These are phyloP conservation scores for Rutstroemia sp. DNA, from an alignment of 2,329 filamentous ascomycete genomes.

Conservation along the genomic window DNA sequence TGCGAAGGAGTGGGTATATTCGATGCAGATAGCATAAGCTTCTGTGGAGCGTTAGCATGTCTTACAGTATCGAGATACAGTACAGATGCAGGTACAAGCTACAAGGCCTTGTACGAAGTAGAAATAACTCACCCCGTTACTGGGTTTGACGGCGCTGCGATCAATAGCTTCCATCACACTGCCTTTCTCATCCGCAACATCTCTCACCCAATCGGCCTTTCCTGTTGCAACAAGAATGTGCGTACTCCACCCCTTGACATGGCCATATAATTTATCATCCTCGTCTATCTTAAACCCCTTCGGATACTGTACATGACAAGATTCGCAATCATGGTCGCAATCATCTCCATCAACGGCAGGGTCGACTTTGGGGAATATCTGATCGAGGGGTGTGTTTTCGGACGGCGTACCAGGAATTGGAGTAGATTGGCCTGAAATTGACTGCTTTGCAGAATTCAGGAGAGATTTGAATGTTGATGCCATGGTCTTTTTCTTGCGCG, in stretches of 20 bases:
- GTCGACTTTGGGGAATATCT: conserved; percentile 67
- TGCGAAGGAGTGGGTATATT: conserved; percentile 78
- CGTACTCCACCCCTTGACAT: conserved; percentile 79
- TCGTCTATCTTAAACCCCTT: conserved; percentile 65
- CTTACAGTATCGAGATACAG: conserved; percentile 14
- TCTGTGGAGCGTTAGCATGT: conserved; percentile 39
- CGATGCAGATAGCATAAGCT: conserved; percentile 83
- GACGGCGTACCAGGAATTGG: conserved; percentile 19
- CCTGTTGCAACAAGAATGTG: conserved; percentile 92
- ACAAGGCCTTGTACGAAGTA: background rate
- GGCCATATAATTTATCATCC: conserved; percentile 72
- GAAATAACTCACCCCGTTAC: conserved; percentile 53
- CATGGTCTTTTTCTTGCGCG: conserved; percentile 17
- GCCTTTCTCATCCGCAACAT: conserved; percentile 81
- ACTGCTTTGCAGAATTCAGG: conserved; percentile 20
- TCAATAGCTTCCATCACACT: conserved; percentile 74
- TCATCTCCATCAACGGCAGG: conserved; percentile 79
- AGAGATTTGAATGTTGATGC: conserved; percentile 23
- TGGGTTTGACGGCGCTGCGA: conserved; percentile 47
- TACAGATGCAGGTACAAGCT: background rate
- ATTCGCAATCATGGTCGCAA: conserved; percentile 79
- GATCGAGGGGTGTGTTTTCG: conserved; percentile 16
- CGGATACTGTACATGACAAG: conserved; percentile 73
- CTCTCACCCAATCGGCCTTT: conserved; percentile 88
- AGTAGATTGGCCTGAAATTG: conserved; percentile 22